These are phyloP conservation scores for Hericium rajendrae DNA, from an alignment of 768 basidiomycete species.

Conservation along the genomic window DNA sequence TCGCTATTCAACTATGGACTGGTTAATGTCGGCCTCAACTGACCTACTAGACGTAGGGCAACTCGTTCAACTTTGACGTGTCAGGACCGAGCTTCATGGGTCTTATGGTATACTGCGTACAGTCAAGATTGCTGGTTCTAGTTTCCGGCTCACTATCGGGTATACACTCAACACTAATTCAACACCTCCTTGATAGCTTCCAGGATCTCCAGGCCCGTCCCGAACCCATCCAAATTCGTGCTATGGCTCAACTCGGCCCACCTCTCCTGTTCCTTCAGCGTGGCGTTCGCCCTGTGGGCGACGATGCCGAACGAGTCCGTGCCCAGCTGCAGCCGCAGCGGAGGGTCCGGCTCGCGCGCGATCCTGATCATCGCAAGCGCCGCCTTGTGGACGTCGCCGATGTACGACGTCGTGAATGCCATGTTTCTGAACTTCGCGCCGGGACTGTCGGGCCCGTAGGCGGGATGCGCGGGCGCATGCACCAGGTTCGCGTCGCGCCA, in stretches of 20 bases:
- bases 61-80: too few relatives aligned
- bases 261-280: not conserved
- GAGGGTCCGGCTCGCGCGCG: not conserved
- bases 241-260: not conserved
- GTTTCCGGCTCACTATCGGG: too few relatives aligned
- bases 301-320: not conserved
- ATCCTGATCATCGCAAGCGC: not conserved
- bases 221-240: constrained; percentile 1
- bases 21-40: too few relatives aligned
- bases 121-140: too few relatives aligned
- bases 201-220: not conserved
- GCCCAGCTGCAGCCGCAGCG: not conserved
- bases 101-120: too few relatives aligned
- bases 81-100: too few relatives aligned
- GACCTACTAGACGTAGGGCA: too few relatives aligned
- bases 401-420: not conserved
- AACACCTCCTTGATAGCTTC: not conserved
- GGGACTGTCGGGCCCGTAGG: not conserved
- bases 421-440: not conserved
- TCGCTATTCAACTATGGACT: too few relatives aligned
- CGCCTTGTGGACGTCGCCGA: not conserved
- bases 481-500: not conserved
- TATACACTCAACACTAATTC: too few relatives aligned
- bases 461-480: not conserved
- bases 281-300: not conserved